phyloP scores from a whole-genome alignment of 495 filamentous ascomycete species.

The Pseudevernia furfuracea region DNA sequence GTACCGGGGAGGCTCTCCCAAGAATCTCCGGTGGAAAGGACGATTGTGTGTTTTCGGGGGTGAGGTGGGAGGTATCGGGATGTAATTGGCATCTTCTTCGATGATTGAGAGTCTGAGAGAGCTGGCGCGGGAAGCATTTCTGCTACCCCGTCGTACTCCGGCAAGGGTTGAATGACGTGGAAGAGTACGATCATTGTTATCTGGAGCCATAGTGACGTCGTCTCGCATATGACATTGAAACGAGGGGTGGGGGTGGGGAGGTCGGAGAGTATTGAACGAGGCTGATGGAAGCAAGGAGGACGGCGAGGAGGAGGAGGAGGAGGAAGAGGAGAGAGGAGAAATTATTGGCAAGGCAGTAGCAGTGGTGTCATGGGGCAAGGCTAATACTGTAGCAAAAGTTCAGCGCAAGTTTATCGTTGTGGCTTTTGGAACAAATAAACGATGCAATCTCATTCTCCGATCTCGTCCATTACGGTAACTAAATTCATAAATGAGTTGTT shows the following conservation, averaged over 20 bases:
- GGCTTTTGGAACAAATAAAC: too few species aligned
- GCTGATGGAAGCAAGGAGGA: background rate
- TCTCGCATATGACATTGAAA: background rate
- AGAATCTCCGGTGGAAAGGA: constrained; percentile 25
- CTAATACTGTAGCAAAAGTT: too few species aligned
- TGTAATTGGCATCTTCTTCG: constrained; percentile 22
- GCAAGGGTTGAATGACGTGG: constrained; percentile 20
- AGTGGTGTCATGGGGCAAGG: too few species aligned
- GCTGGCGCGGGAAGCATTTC: constrained; percentile 14
- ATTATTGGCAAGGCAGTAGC: too few species aligned
- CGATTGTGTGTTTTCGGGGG: constrained; percentile 17
- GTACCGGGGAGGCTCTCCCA: constrained; percentile 25
- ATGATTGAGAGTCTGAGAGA: constrained; percentile 27
- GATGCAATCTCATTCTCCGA: too few species aligned
- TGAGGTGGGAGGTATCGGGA: constrained; percentile 7
- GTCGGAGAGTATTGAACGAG: background rate
- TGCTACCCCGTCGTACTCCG: background rate
- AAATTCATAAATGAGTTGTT: too few species aligned
- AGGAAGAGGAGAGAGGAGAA: too few species aligned
- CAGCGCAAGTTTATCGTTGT: too few species aligned
- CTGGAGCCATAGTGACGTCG: background rate
- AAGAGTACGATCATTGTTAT: constrained; percentile 7
- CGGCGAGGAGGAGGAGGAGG: background rate
- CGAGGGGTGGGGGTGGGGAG: background rate
- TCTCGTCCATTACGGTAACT: too few species aligned